phyloP scores from a whole-genome alignment of 1,284 basidiomycete genomes.

The Austroboletus niveus region DNA sequence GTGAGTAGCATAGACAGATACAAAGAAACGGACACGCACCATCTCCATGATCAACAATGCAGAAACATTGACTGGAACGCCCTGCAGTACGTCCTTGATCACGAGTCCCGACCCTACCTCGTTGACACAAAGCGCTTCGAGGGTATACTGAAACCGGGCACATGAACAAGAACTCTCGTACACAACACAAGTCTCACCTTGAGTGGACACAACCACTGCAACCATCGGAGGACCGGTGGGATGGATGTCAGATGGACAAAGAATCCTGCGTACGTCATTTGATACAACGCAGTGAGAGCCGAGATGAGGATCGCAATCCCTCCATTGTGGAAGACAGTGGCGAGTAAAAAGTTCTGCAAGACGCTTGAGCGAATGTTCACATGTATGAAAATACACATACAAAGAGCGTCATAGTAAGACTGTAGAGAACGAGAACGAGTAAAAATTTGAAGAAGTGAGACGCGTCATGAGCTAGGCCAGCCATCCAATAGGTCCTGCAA shows the following conservation, averaged over 20 bases:
- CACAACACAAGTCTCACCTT: conserved; percentile 33
- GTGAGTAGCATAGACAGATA: too few relatives aligned
- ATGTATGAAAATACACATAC: conserved; percentile 44
- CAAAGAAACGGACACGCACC: too few relatives aligned
- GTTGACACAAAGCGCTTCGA: conserved; percentile 86
- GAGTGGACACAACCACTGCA: conserved; percentile 74
- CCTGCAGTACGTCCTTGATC: conserved; percentile 77
- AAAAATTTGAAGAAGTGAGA: conserved; percentile 82
- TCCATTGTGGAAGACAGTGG: conserved; percentile 76
- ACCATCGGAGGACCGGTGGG: conserved; percentile 82
- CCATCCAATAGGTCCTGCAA: conserved; percentile 86
- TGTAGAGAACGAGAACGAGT: conserved; percentile 74
- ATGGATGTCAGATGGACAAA: conserved; percentile 81
- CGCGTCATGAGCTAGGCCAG: conserved; percentile 70
- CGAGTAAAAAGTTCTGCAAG: conserved; percentile 85
- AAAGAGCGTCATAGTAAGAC: conserved; percentile 80
- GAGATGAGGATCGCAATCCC: conserved; percentile 85
- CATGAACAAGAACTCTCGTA: background rate
- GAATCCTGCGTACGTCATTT: conserved; percentile 85
- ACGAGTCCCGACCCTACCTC: conserved; percentile 83
- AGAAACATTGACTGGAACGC: conserved; percentile 75
- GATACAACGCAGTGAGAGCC: conserved; percentile 72
- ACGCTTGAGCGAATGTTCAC: background rate
- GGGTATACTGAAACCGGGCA: conserved; percentile 65
- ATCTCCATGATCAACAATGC: too few relatives aligned